phyloP scores from a whole-genome alignment of 1,284 basidiomycete species.

The Cutaneotrichosporon sp. region DNA sequence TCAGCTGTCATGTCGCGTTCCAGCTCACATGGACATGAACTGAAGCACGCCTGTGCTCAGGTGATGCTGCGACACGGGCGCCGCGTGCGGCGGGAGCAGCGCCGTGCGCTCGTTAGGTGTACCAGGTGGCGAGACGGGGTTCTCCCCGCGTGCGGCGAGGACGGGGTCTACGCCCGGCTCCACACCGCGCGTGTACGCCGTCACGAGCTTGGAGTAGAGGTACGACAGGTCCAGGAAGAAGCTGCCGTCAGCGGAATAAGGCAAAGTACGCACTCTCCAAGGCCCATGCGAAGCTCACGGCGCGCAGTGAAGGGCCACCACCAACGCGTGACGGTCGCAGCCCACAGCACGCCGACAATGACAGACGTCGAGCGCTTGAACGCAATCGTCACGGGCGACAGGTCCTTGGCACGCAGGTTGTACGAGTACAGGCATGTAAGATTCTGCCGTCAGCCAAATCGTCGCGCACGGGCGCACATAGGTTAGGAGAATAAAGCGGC shows the following conservation, averaged over 20 bases:
- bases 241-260: conserved; percentile 19
- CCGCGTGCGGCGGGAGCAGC: conserved; percentile 5
- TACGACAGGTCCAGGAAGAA: conserved; percentile 49
- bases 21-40: conserved; percentile 79
- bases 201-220: conserved; percentile 47
- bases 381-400: conserved; percentile 68
- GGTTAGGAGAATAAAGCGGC: conserved; percentile 77
- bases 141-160: neutral
- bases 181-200: conserved; percentile 31
- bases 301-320: conserved; percentile 96
- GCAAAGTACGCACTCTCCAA: conserved; percentile 66
- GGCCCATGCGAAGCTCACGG: conserved; percentile 71
- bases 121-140: neutral
- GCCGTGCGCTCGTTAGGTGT: conserved; percentile 2
- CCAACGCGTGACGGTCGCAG: conserved; percentile 74
- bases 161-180: conserved; percentile 5
- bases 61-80: conserved; percentile 22
- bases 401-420: conserved; percentile 67
- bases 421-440: conserved; percentile 87
- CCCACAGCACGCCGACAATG: conserved; percentile 83
- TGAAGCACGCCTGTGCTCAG: conserved; percentile 55
- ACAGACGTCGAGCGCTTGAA: conserved; percentile 73
- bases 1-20: conserved; percentile 1
- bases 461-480: conserved; percentile 30
- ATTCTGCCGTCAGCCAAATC: conserved; percentile 57